Conservation (phyloP, 2,329 filamentous ascomycete genomes). For the Botrytis fabae region DNA sequence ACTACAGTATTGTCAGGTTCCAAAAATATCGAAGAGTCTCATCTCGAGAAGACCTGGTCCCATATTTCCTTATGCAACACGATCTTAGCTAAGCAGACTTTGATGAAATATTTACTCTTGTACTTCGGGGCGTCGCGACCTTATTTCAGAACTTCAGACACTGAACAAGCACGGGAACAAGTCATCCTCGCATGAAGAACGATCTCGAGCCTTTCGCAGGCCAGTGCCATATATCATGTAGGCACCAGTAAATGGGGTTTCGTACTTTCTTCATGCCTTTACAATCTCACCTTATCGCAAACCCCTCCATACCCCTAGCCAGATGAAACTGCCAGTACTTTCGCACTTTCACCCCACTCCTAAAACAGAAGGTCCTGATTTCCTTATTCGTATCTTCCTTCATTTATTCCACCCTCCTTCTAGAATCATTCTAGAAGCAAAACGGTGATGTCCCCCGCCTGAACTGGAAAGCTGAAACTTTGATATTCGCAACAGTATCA, state of each 20-base stretch:
- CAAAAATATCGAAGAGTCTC: background rate
- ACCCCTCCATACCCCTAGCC: slow-evolving; percentile 18
- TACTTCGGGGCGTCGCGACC: background rate
- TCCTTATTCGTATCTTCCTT: slow-evolving; percentile 12
- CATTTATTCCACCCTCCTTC: slow-evolving; percentile 10
- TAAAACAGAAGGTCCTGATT: slow-evolving; percentile 17
- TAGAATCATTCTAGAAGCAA: slow-evolving; percentile 22
- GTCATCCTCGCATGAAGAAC: background rate
- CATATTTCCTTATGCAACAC: background rate
- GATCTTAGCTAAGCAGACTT: background rate
- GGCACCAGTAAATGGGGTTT: background rate
- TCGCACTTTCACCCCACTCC: slow-evolving; percentile 14
- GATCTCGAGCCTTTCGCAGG: background rate
- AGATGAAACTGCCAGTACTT: slow-evolving; percentile 15
- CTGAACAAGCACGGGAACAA: background rate
- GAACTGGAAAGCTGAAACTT: slow-evolving; percentile 19
- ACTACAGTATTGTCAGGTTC: background rate
- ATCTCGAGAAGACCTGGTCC: background rate
- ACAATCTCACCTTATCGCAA: slow-evolving; percentile 21
- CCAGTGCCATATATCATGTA: background rate
- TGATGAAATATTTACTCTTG: background rate
- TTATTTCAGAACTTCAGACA: background rate
- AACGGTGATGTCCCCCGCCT: slow-evolving; percentile 7
- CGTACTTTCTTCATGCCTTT: background rate
- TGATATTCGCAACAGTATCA: slow-evolving; percentile 9